Conservation (phyloP, 176 grass and related monocot genomes). For the Elymus sibiricus region DNA sequence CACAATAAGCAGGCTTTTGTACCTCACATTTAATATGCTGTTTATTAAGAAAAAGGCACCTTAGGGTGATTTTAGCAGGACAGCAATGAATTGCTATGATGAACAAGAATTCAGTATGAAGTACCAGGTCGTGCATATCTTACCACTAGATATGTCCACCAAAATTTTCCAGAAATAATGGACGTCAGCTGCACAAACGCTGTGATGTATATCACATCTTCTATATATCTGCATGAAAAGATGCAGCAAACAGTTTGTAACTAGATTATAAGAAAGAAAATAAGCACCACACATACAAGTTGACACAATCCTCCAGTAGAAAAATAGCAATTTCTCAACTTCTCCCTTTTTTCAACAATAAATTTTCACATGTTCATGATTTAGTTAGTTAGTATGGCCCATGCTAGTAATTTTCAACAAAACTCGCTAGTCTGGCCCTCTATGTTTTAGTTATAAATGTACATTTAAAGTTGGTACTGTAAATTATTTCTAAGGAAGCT, state of each 20-base stretch:
- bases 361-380: not conserved
- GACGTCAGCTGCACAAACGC: conserved; percentile 82
- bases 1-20: not conserved
- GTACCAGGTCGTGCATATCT: not conserved
- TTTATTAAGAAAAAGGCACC: not conserved
- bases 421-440: no score
- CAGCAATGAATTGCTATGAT: not conserved
- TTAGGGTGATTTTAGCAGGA: not conserved
- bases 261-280: not conserved
- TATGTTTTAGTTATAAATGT: conserved; percentile 8
- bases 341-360: not conserved
- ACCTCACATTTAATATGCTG: not conserved
- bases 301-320: not conserved
- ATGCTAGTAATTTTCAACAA: no score
- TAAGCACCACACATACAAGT: not conserved
- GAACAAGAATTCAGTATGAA: conserved; percentile 14
- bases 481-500: conserved; percentile 5
- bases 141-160: conserved; percentile 98
- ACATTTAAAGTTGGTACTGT: not conserved
- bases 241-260: not conserved
- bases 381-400: no score
- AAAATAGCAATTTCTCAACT: not conserved
- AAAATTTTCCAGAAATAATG: conserved; percentile 93
- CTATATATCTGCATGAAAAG: conserved; percentile 61
- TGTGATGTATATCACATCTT: conserved; percentile 96